Conservation (phyloP, 140 eudicot species). For the Stevia rebaudiana region DNA sequence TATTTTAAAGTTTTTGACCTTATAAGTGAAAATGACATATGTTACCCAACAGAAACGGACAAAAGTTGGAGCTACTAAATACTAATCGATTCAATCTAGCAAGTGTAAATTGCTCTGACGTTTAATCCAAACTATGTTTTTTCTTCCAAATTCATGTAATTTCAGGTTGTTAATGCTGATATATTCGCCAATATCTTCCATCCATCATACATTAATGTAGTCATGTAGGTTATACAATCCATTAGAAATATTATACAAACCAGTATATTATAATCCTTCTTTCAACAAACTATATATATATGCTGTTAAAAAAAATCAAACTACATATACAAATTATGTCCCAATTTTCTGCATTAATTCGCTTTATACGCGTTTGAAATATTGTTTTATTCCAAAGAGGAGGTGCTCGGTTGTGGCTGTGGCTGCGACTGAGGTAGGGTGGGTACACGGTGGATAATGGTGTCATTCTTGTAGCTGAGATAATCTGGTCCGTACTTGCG, state of each 20-base stretch:
- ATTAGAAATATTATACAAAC: neutral
- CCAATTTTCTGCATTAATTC: neutral
- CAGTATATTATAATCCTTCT: neutral
- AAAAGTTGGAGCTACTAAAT: no score
- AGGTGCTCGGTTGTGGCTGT: conserved; percentile 9
- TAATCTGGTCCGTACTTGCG: conserved; percentile 47
- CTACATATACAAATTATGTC: neutral
- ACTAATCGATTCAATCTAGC: no score
- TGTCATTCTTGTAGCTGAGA: conserved; percentile 15
- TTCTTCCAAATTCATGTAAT: no score
- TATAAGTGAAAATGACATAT: no score
- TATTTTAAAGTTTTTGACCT: no score
- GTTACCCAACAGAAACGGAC: no score
- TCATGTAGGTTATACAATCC: neutral
- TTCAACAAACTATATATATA: conserved; percentile 6
- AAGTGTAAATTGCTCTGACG: no score
- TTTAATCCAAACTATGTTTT: no score
- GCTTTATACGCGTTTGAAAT: neutral
- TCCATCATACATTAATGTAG: no score
- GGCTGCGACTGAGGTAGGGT: conserved; percentile 2
- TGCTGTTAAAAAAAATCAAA: no score
- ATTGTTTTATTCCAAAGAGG: conserved; percentile 11
- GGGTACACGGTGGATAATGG: conserved; percentile 17
- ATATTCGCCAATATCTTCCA: no score
- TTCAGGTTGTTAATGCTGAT: no score